These are phyloP conservation scores for Tetrahymena elliotti DNA, from an alignment of 73 alveolate genomes.

Conservation along the genomic window DNA sequence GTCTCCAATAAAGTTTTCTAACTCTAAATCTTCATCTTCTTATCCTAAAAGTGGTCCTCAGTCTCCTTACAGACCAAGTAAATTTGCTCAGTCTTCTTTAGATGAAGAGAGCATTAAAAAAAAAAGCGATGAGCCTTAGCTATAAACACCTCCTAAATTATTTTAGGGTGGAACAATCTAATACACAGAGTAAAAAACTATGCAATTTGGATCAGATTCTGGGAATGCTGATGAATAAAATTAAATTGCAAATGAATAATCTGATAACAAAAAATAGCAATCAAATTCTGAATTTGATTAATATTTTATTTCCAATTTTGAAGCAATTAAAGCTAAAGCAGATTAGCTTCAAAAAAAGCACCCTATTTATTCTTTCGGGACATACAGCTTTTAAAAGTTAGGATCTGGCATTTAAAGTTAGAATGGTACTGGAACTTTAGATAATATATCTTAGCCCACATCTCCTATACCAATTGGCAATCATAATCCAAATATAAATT, in stretches of 20 bases:
- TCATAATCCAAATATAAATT: not conserved
- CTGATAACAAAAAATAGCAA: not conserved
- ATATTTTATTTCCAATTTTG: not conserved
- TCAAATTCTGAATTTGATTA: not conserved
- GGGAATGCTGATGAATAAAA: not conserved
- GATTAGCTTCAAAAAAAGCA: not conserved
- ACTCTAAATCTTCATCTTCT: not conserved
- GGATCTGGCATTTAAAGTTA: not conserved
- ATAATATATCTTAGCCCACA: not conserved
- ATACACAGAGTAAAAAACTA: not conserved
- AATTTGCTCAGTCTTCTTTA: not conserved
- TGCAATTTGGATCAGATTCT: not conserved
- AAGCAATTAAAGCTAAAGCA: not conserved
- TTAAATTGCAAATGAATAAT: not conserved
- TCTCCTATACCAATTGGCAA: not conserved
- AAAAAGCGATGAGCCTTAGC: not conserved
- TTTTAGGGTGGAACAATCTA: not conserved
- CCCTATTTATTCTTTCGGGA: not conserved
- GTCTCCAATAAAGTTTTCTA: not conserved
- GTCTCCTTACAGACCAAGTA: not conserved
- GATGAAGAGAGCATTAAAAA: not conserved
- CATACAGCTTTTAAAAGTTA: not conserved
- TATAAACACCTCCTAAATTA: not conserved
- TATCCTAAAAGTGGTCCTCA: not conserved
- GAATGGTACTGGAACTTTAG: not conserved